Evolutionary conservation across 75 land plant species (phyloP).

Genomic region (Selaginella moellendorffii): DNA sequence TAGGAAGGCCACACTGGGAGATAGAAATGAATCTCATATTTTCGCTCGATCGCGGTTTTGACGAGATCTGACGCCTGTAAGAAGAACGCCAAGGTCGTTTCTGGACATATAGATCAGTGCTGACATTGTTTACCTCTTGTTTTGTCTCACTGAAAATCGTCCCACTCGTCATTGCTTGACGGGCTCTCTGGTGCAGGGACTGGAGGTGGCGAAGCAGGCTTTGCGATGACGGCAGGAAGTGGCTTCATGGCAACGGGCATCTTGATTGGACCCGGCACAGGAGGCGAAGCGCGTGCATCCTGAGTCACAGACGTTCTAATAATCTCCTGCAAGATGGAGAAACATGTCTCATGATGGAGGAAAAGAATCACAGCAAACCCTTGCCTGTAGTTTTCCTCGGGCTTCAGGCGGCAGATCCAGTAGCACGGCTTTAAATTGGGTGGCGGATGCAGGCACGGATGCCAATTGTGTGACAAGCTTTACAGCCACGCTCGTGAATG

Average conservation of each 20-base stretch:
- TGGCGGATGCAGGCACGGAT: slow-evolving; percentile 58
- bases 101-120: no score
- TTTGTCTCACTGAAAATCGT: not conserved
- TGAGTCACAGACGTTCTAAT: not conserved
- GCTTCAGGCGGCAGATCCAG: slow-evolving; percentile 41
- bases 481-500: slow-evolving; percentile 41
- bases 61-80: no score
- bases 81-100: no score
- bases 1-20: no score
- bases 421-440: slow-evolving; percentile 48
- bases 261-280: not conserved
- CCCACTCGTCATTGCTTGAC: not conserved
- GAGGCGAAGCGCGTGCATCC: not conserved
- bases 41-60: no score
- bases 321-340: not conserved
- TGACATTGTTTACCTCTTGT: not conserved
- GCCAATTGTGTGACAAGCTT: slow-evolving; percentile 85
- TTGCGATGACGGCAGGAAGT: not conserved
- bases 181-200: not conserved
- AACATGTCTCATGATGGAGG: not conserved
- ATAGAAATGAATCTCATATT: no score
- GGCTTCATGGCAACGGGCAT: not conserved
- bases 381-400: slow-evolving; percentile 77
- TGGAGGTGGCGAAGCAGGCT: not conserved
- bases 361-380: not conserved